Percentiles rank a stretch among this genome's conserved stretches.
Conservation (phyloP, 2,329 filamentous ascomycete species). For the Aureobasidium sp. region DNA sequence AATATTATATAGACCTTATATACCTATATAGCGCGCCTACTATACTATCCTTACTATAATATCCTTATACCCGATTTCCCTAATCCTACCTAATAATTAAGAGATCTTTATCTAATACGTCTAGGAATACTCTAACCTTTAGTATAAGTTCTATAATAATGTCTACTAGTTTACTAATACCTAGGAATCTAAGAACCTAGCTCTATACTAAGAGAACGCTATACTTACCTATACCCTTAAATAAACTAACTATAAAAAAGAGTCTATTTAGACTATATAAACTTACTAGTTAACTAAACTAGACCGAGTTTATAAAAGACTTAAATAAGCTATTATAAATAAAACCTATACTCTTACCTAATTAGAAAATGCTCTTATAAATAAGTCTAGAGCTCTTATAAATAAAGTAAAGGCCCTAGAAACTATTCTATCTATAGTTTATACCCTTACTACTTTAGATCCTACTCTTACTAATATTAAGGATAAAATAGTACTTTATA, state of each 20-base stretch:
- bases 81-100: not conserved
- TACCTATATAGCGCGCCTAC: not conserved
- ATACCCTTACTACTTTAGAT: not conserved
- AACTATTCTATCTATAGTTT: not conserved
- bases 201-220: not conserved
- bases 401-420: not conserved
- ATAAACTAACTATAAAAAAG: not conserved
- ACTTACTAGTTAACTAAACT: not conserved
- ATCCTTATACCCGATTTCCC: not conserved
- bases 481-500: not conserved
- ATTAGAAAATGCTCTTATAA: not conserved
- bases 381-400: not conserved
- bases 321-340: not conserved
- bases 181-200: not conserved
- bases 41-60: not conserved
- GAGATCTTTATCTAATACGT: not conserved
- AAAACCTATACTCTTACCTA: not conserved
- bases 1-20: not conserved
- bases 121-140: not conserved
- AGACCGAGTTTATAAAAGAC: not conserved
- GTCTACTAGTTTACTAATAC: not conserved
- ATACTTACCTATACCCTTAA: not conserved
- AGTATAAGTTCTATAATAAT: not conserved
- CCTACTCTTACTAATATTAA: not conserved
- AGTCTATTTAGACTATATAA: not conserved